A percentile compares a stretch with the other conserved stretches of the same genome.
phyloP scores from a whole-genome alignment of 2,329 filamentous ascomycete genomes.

The Aspergillus sp. region DNA sequence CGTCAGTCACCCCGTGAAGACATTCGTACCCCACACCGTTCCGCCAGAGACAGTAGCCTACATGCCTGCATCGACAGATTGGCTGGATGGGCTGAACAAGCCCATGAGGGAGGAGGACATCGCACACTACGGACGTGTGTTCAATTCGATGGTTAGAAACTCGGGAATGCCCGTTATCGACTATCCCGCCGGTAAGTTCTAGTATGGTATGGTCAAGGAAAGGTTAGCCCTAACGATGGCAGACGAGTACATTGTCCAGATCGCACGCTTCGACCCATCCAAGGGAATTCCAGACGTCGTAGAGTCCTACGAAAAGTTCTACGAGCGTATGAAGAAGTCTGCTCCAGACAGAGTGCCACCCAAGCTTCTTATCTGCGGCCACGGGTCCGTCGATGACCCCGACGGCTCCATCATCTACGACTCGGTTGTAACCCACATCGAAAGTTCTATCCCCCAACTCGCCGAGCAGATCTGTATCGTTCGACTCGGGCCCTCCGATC shows the following conservation, averaged over 20 bases:
- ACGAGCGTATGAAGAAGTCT: constrained; percentile 55
- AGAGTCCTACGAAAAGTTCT: constrained; percentile 72
- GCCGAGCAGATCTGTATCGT: constrained; percentile 69
- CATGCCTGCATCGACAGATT: constrained; percentile 78
- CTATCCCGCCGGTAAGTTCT: constrained; percentile 35
- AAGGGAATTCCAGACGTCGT: constrained; percentile 80
- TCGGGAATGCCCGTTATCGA: constrained; percentile 48
- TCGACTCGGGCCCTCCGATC: constrained; percentile 74
- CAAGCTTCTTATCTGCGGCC: constrained; percentile 73
- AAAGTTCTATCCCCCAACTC: constrained; percentile 62
- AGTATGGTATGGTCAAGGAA: neutral
- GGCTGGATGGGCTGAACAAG: constrained; percentile 82
- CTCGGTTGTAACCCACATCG: constrained; percentile 66
- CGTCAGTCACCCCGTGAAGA: constrained; percentile 75
- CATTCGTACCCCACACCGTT: constrained; percentile 71
- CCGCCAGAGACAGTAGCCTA: constrained; percentile 68
- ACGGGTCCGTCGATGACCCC: constrained; percentile 78
- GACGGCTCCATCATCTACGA: constrained; percentile 73
- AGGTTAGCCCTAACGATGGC: neutral
- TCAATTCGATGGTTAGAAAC: constrained; percentile 63
- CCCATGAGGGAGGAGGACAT: constrained; percentile 67
- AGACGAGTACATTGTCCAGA: constrained; percentile 74
- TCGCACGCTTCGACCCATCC: constrained; percentile 79
- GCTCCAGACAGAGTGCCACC: constrained; percentile 57
- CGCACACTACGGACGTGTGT: constrained; percentile 72